Percentiles rank a stretch among this genome's conserved stretches.
Conservation (phyloP, 768 basidiomycete species). For the Auriscalpium microsporum region DNA sequence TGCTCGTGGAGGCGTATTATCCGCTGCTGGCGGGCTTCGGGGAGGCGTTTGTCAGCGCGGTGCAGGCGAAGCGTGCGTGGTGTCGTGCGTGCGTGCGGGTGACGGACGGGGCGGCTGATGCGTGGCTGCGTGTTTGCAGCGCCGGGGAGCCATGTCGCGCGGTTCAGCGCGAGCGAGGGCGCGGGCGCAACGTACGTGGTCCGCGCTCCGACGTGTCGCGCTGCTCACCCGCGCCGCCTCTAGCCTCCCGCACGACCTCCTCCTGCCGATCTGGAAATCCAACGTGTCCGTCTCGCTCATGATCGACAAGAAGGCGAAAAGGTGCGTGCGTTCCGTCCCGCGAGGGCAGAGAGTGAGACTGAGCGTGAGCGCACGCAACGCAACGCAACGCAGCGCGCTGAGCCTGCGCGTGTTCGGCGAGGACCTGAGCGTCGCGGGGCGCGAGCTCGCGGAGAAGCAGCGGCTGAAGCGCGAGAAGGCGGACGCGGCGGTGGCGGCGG, state of each 20-base stretch:
- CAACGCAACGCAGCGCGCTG: constrained; percentile 45
- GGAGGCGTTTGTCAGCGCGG: constrained; percentile 45
- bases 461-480: neutral
- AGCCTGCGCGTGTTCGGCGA: constrained; percentile 78
- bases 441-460: constrained; percentile 27
- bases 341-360: no score
- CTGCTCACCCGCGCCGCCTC: neutral
- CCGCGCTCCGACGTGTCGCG: neutral
- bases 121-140: constrained; percentile 28
- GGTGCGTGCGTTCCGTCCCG: constrained; percentile 35
- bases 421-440: constrained; percentile 55
- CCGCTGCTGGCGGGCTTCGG: constrained; percentile 61
- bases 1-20: constrained; percentile 72
- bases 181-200: constrained; percentile 46
- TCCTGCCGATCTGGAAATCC: constrained; percentile 96
- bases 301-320: constrained; percentile 96
- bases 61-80: constrained; percentile 48
- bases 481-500: neutral
- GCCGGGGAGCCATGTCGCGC: constrained; percentile 64
- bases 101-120: no score
- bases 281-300: constrained; percentile 80
- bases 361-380: no score
- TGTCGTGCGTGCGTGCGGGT: no score
- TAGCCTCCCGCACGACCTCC: constrained; percentile 69
- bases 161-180: constrained; percentile 48